phyloP scores from a whole-genome alignment of 2,329 filamentous ascomycete genomes.

The Aspergillus sp. region DNA sequence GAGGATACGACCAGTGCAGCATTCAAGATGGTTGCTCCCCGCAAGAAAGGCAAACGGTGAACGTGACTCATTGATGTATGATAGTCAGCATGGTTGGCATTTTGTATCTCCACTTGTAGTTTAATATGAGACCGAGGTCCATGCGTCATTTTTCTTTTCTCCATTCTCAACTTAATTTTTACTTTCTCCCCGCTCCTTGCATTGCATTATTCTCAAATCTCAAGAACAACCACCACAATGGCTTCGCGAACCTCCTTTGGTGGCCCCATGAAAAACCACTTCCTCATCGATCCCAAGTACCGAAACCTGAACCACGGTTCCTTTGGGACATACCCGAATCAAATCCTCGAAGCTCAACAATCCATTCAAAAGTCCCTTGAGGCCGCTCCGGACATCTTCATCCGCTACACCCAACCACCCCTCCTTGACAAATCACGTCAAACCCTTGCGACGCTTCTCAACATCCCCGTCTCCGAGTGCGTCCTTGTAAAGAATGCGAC shows the following conservation, averaged over 20 bases:
- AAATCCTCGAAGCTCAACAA: constrained; percentile 60
- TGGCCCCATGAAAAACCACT: constrained; percentile 60
- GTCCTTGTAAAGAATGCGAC: constrained; percentile 85
- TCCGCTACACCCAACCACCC: constrained; percentile 65
- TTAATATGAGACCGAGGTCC: background rate
- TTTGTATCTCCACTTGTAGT: constrained; percentile 8
- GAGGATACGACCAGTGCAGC: constrained; percentile 52
- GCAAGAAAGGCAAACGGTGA: constrained; percentile 85
- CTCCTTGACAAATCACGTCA: constrained; percentile 64
- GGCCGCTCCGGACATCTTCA: constrained; percentile 70
- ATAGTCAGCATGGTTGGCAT: background rate
- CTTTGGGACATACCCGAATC: constrained; percentile 71
- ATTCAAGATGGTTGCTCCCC: constrained; percentile 87
- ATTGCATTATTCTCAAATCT: background rate
- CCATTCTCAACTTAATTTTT: background rate
- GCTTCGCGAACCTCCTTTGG: constrained; percentile 46
- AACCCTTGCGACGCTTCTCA: constrained; percentile 65
- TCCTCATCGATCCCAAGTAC: constrained; percentile 67
- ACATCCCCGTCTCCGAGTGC: constrained; percentile 63
- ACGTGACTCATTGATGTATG: background rate
- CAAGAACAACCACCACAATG: background rate
- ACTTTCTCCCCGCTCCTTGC: background rate
- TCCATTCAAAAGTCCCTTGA: constrained; percentile 68
- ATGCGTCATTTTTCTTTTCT: background rate
- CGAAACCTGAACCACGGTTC: constrained; percentile 84